These are phyloP conservation scores for Fabrea salina DNA, from an alignment of 169 alveolate genomes.

Conservation along the genomic window DNA sequence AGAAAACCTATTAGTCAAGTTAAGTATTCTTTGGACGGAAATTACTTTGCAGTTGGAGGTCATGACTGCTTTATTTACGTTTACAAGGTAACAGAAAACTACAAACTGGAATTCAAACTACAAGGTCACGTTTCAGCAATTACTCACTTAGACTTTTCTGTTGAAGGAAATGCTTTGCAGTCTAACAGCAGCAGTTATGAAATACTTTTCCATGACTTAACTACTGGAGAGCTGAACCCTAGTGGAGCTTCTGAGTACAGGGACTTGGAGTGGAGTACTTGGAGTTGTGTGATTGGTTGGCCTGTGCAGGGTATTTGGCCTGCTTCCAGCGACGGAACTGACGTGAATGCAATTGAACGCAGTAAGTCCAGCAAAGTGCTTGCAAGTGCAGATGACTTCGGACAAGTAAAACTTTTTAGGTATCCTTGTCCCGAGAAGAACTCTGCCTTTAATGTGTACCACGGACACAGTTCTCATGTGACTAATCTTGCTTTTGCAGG, in stretches of 20 bases:
- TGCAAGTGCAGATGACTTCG: constrained; percentile 79
- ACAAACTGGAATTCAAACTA: constrained; percentile 45
- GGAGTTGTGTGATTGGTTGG: constrained; percentile 77
- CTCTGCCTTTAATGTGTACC: constrained; percentile 61
- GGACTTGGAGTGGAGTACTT: constrained; percentile 76
- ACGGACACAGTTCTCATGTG: constrained; percentile 81
- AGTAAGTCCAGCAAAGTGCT: constrained; percentile 56
- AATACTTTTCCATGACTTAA: constrained; percentile 66
- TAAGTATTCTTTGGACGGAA: constrained; percentile 70
- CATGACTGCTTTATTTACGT: constrained; percentile 68
- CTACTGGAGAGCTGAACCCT: constrained; percentile 61
- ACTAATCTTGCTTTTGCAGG: constrained; percentile 67
- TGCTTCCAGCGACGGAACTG: constrained; percentile 76
- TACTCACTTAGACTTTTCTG: constrained; percentile 76
- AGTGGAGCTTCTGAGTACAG: constrained; percentile 49
- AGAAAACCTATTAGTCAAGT: constrained; percentile 63
- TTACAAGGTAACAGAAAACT: constrained; percentile 55
- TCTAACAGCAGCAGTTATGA: constrained; percentile 76
- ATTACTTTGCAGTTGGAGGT: constrained; percentile 74
- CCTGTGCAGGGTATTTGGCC: constrained; percentile 85
- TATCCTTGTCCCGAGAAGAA: constrained; percentile 72
- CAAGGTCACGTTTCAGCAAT: constrained; percentile 74
- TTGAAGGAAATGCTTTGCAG: constrained; percentile 54
- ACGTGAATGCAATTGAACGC: constrained; percentile 75
- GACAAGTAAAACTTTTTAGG: constrained; percentile 68